Base-by-base conservation (phyloP, 2,329 filamentous ascomycete species). In the Alternaria ventricosa region DNA sequence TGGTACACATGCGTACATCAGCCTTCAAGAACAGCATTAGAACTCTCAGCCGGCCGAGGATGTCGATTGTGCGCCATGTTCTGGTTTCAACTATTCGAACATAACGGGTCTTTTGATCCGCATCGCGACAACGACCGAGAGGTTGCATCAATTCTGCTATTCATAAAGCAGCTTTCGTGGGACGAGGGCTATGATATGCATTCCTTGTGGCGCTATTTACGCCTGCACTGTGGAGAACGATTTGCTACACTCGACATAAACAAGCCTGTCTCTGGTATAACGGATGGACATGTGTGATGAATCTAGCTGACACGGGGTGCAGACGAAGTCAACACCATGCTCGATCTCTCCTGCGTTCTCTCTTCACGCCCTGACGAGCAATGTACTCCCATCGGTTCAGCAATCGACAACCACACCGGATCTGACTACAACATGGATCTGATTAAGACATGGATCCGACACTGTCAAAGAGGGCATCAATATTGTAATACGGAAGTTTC, bases 91-190 rank as follows among this genome's bases (percentile, higher is more conserved):
- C 5, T 49, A 12, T 49, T 20, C 5, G 1, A 49, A 4, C 2
- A 15, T 3, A 5, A 5, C 3, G 9, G 7, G 27, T 4, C 9
- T 28, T 2, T 1, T 20, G 5, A n/a, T 15, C 2, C 3, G 9
- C 33, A 2, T 41, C 15, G 5, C 5, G 33, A 41, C 5, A 41
- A 3, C 33, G 33, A 41, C 15, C 33, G 2, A 8, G 15, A 18
- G 9, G 9, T 6, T 9, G 15, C 33, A 10, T 15, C 33, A 1
- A 10, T 41, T 10, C 4, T 41, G 8, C 33, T 41, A 15, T 41
- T 4, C 9, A n/a, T 36, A 13, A 2, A n/a, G 8, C 7, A 9
- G 4, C 13, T 36, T 7, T 4, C 30, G 13, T 15, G 13, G 30
- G 30, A 8, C 20, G 20, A 22, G 20, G 20, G 20, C 20, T 22